phyloP scores from a whole-genome alignment of 495 filamentous ascomycete species.

The Penicillium paradoxum region DNA sequence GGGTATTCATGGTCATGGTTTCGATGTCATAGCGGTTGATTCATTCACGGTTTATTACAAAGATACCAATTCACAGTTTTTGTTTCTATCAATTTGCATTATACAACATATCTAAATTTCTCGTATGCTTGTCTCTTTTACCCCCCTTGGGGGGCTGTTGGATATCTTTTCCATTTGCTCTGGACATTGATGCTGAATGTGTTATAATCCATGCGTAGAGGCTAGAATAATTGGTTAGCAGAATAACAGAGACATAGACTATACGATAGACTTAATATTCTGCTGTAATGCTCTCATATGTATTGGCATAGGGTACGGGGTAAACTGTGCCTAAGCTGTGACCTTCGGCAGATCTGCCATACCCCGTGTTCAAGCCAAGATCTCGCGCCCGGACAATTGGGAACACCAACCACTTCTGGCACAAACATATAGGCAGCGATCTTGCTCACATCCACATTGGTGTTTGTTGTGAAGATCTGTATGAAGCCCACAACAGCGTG shows the following conservation, averaged over 20 bases:
- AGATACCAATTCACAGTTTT: slow-evolving; percentile 3
- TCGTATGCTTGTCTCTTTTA: neutral
- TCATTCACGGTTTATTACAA: slow-evolving; percentile 8
- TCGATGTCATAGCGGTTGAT: neutral
- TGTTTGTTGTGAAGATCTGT: slow-evolving; percentile 11
- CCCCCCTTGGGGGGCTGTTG: neutral
- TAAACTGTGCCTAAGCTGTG: neutral
- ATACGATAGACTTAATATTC: no score
- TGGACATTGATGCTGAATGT: neutral
- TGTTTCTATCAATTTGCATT: neutral
- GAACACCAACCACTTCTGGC: slow-evolving; percentile 14
- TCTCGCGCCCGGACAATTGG: slow-evolving; percentile 4
- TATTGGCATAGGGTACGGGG: no score
- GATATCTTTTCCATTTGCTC: neutral
- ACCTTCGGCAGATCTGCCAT: slow-evolving; percentile 2
- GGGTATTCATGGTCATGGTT: slow-evolving; percentile 10
- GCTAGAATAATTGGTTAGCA: neutral
- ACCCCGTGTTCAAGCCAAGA: slow-evolving; percentile 9
- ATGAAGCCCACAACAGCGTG: slow-evolving; percentile 27
- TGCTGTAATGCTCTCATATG: no score
- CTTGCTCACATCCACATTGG: neutral
- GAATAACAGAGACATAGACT: no score
- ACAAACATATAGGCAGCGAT: slow-evolving; percentile 5
- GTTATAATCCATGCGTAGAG: neutral
- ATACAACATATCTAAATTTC: neutral